phyloP scores from a whole-genome alignment of 2,329 filamentous ascomycete species.

The Diaporthe sp. region DNA sequence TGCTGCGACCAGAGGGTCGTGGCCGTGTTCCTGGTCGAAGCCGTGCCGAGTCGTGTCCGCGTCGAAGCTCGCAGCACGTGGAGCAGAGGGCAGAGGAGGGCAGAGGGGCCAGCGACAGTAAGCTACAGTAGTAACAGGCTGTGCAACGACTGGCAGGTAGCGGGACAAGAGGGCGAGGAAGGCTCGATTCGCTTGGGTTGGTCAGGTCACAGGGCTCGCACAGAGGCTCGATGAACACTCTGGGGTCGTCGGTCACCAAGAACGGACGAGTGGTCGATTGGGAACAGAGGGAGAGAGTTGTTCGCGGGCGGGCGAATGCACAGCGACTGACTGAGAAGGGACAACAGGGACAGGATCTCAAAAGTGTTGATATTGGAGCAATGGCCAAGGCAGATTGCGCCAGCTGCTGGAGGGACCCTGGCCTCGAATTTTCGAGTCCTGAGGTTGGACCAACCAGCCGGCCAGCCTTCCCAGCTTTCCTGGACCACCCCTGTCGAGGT shows the following conservation, averaged over 20 bases:
- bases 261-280: not conserved
- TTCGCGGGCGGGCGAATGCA: conserved; percentile 8
- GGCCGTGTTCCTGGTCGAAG: not conserved
- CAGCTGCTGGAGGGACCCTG: conserved; percentile 26
- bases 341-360: conserved; percentile 18
- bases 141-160: not conserved
- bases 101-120: conserved; percentile 1
- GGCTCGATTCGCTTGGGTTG: not conserved
- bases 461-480: conserved; percentile 7
- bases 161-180: not conserved
- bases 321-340: conserved; percentile 4
- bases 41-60: conserved; percentile 20
- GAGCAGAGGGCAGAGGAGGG: conserved; percentile 14
- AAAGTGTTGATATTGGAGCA: conserved; percentile 34
- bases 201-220: not conserved
- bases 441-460: conserved; percentile 23
- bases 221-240: conserved; percentile 8
- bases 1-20: conserved; percentile 23
- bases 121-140: not conserved
- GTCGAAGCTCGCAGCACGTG: conserved; percentile 22
- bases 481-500: conserved; percentile 21
- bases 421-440: conserved; percentile 31
- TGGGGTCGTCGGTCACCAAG: not conserved
- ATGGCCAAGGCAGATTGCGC: conserved; percentile 29
- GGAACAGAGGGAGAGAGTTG: not conserved